These are phyloP conservation scores for Eucalyptus virginea DNA, from an alignment of 345 rosid genomes.

Conservation along the genomic window DNA sequence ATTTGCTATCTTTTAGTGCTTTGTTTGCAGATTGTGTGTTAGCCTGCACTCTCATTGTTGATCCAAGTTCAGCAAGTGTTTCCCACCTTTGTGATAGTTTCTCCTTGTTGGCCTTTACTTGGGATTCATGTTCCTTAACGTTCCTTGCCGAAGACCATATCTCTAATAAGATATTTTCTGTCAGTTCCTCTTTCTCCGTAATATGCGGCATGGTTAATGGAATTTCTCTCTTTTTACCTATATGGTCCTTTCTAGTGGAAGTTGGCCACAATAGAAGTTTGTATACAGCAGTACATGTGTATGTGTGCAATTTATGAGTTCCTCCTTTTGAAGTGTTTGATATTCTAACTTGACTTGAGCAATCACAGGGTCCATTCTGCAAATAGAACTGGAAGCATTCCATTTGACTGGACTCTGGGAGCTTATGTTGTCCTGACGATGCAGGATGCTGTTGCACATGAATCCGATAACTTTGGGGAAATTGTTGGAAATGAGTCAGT, in stretches of 20 bases:
- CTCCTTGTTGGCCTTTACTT: not conserved
- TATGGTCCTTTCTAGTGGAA: not conserved
- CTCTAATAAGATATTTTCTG: not conserved
- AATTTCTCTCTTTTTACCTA: not conserved
- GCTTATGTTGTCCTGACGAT: conserved; percentile 23
- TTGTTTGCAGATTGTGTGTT: not conserved
- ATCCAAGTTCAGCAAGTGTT: not conserved
- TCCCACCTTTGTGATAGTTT: not conserved
- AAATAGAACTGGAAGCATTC: conserved; percentile 6
- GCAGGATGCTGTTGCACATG: conserved; percentile 4
- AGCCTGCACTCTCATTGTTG: not conserved
- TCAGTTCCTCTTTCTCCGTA: not conserved
- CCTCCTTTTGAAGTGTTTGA: not conserved
- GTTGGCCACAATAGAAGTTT: not conserved
- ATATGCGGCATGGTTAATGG: not conserved
- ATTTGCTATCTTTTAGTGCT: not conserved
- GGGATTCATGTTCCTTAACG: not conserved
- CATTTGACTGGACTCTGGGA: conserved; percentile 41
- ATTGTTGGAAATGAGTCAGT: conserved; percentile 28
- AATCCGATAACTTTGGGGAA: not conserved
- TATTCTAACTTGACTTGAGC: not conserved
- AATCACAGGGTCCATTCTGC: conserved; percentile 10
- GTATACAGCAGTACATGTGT: not conserved
- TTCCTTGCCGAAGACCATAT: not conserved
- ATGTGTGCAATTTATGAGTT: not conserved